phyloP scores from a whole-genome alignment of 768 basidiomycete species.

The Podaxis carcinomalis region DNA sequence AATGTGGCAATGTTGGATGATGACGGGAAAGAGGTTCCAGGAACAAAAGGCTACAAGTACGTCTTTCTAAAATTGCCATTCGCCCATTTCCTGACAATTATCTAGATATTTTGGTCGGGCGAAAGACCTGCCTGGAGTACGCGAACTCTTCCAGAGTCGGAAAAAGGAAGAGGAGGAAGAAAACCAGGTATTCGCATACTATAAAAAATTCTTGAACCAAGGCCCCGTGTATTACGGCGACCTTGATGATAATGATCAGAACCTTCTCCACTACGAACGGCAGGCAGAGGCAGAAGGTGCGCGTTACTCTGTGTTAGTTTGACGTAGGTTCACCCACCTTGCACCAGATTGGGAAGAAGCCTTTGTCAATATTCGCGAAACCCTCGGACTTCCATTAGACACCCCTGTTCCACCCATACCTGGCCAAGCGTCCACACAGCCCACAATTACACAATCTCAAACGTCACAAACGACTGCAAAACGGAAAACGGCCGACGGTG shows the following conservation, averaged over 20 bases:
- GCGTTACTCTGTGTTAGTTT: constrained; percentile 16
- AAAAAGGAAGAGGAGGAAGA: constrained; percentile 90
- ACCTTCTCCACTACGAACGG: constrained; percentile 67
- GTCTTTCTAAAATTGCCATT: constrained; percentile 18
- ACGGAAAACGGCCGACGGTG: constrained; percentile 49
- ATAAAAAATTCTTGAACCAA: constrained; percentile 86
- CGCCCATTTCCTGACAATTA: neutral
- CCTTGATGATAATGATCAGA: constrained; percentile 70
- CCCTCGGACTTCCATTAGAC: constrained; percentile 47
- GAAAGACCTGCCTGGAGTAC: constrained; percentile 92
- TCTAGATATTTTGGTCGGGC: constrained; percentile 93
- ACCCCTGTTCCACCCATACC: constrained; percentile 46
- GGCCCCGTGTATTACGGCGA: constrained; percentile 91
- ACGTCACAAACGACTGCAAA: constrained; percentile 33
- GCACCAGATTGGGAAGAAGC: constrained; percentile 63
- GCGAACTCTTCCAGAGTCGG: constrained; percentile 87
- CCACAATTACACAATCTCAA: constrained; percentile 17
- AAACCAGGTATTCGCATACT: constrained; percentile 66
- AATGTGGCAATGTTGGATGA: constrained; percentile 94
- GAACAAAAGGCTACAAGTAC: constrained; percentile 96
- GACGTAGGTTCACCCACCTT: neutral
- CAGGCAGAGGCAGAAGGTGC: constrained; percentile 71
- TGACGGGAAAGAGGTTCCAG: constrained; percentile 94
- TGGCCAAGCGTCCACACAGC: constrained; percentile 15
- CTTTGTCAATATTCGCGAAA: constrained; percentile 47